Conservation (phyloP, 2,329 filamentous ascomycete species). For the Cladorrhinum sp. region DNA sequence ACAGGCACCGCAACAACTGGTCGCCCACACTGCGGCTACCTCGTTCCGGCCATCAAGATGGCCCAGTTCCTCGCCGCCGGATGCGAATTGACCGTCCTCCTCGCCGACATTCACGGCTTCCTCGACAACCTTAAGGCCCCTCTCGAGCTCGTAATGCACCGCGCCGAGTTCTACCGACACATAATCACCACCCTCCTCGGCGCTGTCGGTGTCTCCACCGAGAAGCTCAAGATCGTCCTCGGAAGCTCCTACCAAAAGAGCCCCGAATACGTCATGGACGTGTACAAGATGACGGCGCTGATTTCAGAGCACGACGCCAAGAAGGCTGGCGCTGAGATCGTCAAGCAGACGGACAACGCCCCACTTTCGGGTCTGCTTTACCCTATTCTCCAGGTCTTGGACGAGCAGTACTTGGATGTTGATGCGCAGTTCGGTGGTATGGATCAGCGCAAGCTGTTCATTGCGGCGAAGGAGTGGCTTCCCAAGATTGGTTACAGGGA, state of each 20-base stretch:
- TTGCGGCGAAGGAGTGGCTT: conserved; percentile 77
- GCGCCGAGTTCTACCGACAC: conserved; percentile 79
- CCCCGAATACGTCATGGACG: conserved; percentile 77
- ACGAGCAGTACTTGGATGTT: conserved; percentile 84
- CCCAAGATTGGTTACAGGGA: conserved; percentile 82
- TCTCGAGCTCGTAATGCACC: conserved; percentile 77
- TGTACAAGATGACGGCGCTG: conserved; percentile 70
- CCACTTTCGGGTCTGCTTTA: conserved; percentile 74
- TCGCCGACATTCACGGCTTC: conserved; percentile 72
- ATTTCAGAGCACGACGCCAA: conserved; percentile 78
- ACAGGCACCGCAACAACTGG: conserved; percentile 76
- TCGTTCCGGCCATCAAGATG: conserved; percentile 84
- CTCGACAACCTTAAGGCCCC: conserved; percentile 84
- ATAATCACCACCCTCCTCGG: conserved; percentile 72
- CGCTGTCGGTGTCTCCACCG: conserved; percentile 73
- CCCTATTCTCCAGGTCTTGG: conserved; percentile 83
- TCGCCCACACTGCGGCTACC: conserved; percentile 86
- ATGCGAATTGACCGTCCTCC: conserved; percentile 75
- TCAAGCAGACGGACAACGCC: conserved; percentile 83
- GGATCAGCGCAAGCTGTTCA: conserved; percentile 89
- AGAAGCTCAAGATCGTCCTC: conserved; percentile 77
- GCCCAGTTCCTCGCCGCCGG: conserved; percentile 82
- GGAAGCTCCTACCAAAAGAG: conserved; percentile 79
- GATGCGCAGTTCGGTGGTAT: conserved; percentile 85
- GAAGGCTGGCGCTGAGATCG: conserved; percentile 88